Evolutionary conservation across 2,329 filamentous ascomycete genomes (phyloP).

Genomic region (Alternaria brassicicola): DNA sequence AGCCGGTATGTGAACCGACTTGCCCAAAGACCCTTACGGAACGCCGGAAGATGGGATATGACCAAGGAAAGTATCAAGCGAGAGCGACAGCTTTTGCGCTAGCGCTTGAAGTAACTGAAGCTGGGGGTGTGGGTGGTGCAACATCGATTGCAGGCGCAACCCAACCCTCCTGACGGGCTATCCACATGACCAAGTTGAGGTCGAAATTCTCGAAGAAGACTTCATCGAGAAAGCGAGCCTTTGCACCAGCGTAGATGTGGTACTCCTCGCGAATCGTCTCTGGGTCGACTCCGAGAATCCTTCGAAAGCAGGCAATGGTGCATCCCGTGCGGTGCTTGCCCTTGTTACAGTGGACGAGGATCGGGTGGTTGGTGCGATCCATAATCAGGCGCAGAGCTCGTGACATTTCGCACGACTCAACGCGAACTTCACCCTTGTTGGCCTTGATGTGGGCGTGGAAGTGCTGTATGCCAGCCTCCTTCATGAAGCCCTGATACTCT

Average conservation of each 20-base stretch:
- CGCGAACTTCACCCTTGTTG: conserved; percentile 73
- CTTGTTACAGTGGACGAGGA: conserved; percentile 92
- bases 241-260: conserved; percentile 62
- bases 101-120: conserved; percentile 22
- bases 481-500: conserved; percentile 66
- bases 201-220: conserved; percentile 55
- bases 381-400: conserved; percentile 74
- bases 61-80: conserved; percentile 2
- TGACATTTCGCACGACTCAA: conserved; percentile 62
- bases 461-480: conserved; percentile 71
- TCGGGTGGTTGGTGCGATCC: conserved; percentile 74
- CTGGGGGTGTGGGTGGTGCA: conserved; percentile 32
- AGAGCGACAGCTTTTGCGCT: conserved; percentile 18
- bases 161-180: conserved; percentile 44
- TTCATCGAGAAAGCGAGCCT: conserved; percentile 56
- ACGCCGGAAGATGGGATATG: conserved; percentile 3
- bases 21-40: background rate
- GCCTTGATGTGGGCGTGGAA: conserved; percentile 78
- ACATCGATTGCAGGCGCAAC: conserved; percentile 20
- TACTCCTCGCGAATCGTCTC: conserved; percentile 74
- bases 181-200: conserved; percentile 49
- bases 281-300: conserved; percentile 68
- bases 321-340: conserved; percentile 93
- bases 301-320: conserved; percentile 80
- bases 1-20: background rate